Base-by-base conservation (phyloP, 495 filamentous ascomycete genomes). In the Glonium stellatum region DNA sequence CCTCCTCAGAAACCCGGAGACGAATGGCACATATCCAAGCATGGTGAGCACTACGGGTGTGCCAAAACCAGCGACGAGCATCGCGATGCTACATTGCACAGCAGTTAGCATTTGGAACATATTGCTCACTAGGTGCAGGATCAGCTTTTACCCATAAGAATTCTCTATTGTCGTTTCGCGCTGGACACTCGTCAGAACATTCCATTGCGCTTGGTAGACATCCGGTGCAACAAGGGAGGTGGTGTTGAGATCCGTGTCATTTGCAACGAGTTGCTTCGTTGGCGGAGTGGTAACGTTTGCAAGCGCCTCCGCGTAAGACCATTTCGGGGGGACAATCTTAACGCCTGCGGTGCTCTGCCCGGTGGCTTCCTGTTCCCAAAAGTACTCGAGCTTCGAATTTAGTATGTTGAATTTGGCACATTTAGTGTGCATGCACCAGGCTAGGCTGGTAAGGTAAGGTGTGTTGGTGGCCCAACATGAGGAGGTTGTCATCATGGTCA, bases 1-100 rank as follows among this genome's bases (percentile, higher is more conserved):
- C 42, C 34, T 41, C 10, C 27, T 51, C 10, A 48, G 31, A 8
- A 53, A 49, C 13, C 23, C 53, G 12, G 46, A 52, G 0, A 54
- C 53, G 19, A 47, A 58, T 4, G 62, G 58, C 1, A 65, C 22
- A 41, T 61, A 61, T 19, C 58, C 48, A 19, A 65, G 41, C 13
- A 57, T 27, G 4, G 62, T 57, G 15, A 65, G 37, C 5, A 21
- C 54, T 35, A 65, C 46, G 4, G 62, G 62, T 1, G 61, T 52
- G 11, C 56, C 42, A 22, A 57, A 48, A 18, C 58, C 54, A 9
- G 58, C 55, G 21, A 58, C 42, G 10, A 61, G 18, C 9, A 65
- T 12, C 12, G 61, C 53, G 37, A 55, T 22, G 0, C 57, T 58
- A 21, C 9, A 25, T 51, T 6, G 6, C 2, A 3, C 27, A 8